Conservation (phyloP, 1,139 yeast species). For the Sugiyamaella castrensis region DNA sequence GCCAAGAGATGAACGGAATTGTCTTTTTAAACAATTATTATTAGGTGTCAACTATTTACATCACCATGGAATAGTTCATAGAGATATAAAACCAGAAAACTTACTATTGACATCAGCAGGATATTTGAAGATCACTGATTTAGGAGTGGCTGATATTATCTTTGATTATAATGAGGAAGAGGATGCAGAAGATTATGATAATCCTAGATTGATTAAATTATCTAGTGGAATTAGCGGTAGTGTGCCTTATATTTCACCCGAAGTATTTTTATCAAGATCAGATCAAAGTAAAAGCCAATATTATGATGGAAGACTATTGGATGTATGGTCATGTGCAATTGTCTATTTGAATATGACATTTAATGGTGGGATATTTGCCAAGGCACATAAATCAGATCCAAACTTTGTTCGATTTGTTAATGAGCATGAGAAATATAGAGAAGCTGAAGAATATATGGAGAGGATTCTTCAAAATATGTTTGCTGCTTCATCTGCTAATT, state of each 20-base stretch:
- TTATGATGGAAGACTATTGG: conserved; percentile 80
- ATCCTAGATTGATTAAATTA: conserved; percentile 3
- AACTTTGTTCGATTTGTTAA: conserved; percentile 26
- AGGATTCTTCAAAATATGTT: conserved; percentile 7
- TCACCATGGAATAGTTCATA: conserved; percentile 64
- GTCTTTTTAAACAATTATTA: conserved; percentile 75
- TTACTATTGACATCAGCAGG: conserved; percentile 45
- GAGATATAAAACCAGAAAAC: conserved; percentile 85
- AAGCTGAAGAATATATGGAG: conserved; percentile 64
- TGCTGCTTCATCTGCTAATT: conserved; percentile 1
- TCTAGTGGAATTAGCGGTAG: conserved; percentile 50
- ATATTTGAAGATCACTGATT: conserved; percentile 22
- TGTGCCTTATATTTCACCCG: conserved; percentile 88
- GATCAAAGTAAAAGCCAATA: conserved; percentile 25
- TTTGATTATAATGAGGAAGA: conserved; percentile 12
- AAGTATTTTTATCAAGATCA: conserved; percentile 47
- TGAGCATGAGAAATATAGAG: conserved; percentile 56
- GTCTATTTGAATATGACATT: conserved; percentile 80
- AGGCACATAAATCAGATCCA: conserved; percentile 32
- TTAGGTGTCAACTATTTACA: conserved; percentile 69
- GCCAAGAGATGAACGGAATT: conserved; percentile 14
- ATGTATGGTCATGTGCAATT: conserved; percentile 86
- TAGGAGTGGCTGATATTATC: conserved; percentile 14
- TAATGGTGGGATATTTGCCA: conserved; percentile 36
- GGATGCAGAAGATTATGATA: conserved; percentile 1